Conservation (phyloP, 768 basidiomycete species). For the Boletellus ananiceps region DNA sequence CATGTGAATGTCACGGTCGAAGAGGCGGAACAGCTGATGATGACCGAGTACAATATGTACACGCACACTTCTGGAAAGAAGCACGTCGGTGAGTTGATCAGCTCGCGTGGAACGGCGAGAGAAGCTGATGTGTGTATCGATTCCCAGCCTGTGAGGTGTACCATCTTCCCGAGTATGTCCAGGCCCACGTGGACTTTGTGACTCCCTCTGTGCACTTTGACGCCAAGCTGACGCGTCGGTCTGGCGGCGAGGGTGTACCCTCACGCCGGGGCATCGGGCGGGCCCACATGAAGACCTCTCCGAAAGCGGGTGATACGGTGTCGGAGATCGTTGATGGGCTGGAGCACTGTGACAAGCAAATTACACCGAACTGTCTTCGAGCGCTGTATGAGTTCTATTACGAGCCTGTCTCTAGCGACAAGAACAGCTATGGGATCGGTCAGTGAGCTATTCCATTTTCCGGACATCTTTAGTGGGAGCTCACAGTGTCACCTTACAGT, state of each 20-base stretch:
- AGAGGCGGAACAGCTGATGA: conserved; percentile 32
- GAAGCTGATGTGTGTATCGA: no score
- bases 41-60: conserved; percentile 31
- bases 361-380: no score
- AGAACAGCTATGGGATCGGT: conserved; percentile 41
- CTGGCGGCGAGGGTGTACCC: conserved; percentile 22
- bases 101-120: no score
- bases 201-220: conserved; percentile 35
- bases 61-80: conserved; percentile 20
- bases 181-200: conserved; percentile 33
- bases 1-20: conserved; percentile 23
- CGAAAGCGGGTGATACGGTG: conserved; percentile 16
- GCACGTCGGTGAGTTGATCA: conserved; percentile 19
- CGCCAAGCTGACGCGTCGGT: conserved; percentile 20
- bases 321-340: no score
- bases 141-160: conserved; percentile 29
- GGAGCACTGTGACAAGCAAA: no score
- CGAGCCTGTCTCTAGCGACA: conserved; percentile 32
- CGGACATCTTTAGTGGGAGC: not conserved
- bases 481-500: no score
- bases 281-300: not conserved
- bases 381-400: conserved; percentile 16
- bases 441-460: conserved; percentile 23
- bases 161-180: conserved; percentile 29
- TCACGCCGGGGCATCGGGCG: conserved; percentile 16